These are phyloP conservation scores for Leccinum variicolor DNA, from an alignment of 768 basidiomycete genomes.

Conservation along the genomic window DNA sequence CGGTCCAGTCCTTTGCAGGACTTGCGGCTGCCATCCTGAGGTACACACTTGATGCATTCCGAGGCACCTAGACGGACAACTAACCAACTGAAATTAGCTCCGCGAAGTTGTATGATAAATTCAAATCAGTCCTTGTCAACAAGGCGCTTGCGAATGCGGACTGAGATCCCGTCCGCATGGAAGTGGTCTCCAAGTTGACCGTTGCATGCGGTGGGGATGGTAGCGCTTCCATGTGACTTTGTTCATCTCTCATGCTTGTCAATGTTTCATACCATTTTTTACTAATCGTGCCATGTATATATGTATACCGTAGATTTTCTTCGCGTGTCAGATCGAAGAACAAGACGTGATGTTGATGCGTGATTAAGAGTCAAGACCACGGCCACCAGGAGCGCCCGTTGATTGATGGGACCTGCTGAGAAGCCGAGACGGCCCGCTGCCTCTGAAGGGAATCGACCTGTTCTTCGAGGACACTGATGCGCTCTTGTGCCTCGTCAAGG, in stretches of 20 bases:
- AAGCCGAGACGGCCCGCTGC: conserved; percentile 3
- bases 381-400: conserved; percentile 24
- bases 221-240: neutral
- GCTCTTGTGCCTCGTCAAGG: conserved; percentile 56
- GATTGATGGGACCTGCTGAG: neutral
- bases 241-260: neutral
- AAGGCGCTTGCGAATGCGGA: conserved; percentile 23
- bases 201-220: neutral
- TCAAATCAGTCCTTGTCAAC: conserved; percentile 61
- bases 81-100: conserved; percentile 43
- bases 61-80: neutral
- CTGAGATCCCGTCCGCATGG: conserved; percentile 9
- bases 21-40: conserved; percentile 70
- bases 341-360: neutral
- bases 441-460: conserved; percentile 47
- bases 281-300: neutral
- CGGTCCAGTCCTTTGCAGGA: conserved; percentile 64
- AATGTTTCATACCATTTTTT: conserved; percentile 3
- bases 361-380: conserved; percentile 3
- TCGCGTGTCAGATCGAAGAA: neutral
- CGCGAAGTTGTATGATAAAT: conserved; percentile 72
- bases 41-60: conserved; percentile 36
- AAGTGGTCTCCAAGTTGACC: neutral
- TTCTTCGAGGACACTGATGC: conserved; percentile 53
- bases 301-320: conserved; percentile 15